Evolutionary conservation across 1,284 basidiomycete genomes (phyloP).

Genomic region (Schizophyllum commune): DNA sequence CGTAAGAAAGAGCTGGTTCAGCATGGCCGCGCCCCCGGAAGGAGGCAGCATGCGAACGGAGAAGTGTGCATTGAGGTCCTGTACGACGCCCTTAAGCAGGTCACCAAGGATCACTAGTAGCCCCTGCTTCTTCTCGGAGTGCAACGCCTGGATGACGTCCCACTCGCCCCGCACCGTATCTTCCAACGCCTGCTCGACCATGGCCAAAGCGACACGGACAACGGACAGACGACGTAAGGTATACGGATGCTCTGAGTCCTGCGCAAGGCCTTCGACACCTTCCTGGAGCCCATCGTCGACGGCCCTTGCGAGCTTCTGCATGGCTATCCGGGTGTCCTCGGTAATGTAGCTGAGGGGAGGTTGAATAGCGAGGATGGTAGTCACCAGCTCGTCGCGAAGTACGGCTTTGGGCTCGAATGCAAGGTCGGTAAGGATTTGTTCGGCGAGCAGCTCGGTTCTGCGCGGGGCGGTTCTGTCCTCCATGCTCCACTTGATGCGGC

Average conservation of each 20-base stretch:
- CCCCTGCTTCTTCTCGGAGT: conserved; percentile 40
- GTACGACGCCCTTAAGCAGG: conserved; percentile 36
- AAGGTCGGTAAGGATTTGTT: conserved; percentile 58
- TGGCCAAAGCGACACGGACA: conserved; percentile 52
- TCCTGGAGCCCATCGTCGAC: conserved; percentile 56
- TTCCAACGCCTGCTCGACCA: conserved; percentile 44
- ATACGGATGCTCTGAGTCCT: conserved; percentile 40
- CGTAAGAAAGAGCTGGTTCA: conserved; percentile 46
- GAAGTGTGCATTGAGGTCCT: conserved; percentile 48
- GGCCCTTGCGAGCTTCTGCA: conserved; percentile 53
- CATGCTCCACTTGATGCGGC: conserved; percentile 56
- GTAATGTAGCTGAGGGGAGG: conserved; percentile 41
- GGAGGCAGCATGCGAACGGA: conserved; percentile 23
- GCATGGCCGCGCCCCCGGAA: conserved; percentile 30
- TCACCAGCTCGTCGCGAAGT: conserved; percentile 46
- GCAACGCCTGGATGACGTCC: conserved; percentile 45
- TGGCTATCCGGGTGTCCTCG: conserved; percentile 46
- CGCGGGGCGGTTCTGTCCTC: conserved; percentile 50
- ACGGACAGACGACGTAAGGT: conserved; percentile 43
- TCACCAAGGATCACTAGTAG: conserved; percentile 49
- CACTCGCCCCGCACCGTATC: conserved; percentile 43
- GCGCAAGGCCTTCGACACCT: conserved; percentile 55
- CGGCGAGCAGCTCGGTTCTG: conserved; percentile 54
- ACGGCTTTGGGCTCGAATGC: conserved; percentile 53
- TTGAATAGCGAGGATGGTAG: conserved; percentile 37